Evolutionary conservation across 495 filamentous ascomycete genomes (phyloP), one percentile per base, ranked within the genome.

Genomic region (Neurospora cerealis): DNA sequence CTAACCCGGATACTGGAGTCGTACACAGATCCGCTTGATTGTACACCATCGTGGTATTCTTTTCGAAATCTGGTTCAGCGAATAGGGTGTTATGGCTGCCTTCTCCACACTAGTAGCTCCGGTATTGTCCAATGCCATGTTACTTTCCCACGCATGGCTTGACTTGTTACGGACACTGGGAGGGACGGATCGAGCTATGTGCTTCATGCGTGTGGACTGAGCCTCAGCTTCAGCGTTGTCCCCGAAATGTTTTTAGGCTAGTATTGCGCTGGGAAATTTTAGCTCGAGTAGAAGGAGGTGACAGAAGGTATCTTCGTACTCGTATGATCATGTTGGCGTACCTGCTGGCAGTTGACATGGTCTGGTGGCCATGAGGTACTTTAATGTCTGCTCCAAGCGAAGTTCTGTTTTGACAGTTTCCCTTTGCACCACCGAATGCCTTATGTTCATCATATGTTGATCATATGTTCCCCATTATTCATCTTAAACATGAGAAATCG

Each of bases 381-480:
- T 3, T 36, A 36, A 15, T 9, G 19, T 8, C 2, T 54, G n/a
- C 3, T 24, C 1, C 46, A 54, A 54, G 21, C 24, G n/a, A 13
- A 5, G 3, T 13, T 0, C 24, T n/a, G 21, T 24, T 0, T 24
- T 3, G n/a, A 9, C 46, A 54, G 46, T 0, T 24, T 5, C 13
- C 3, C 10, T 24, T 54, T 54, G 42, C 9, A 4, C 46, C 21
- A 3, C 9, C 4, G 9, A 54, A 24, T 3, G 17, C 8, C n/a
- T n/a, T 0, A 6, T 36, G n/a, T 4, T 21, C 1, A 10, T 46
- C 0, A 46, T 4, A 8, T 9, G 10, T 21, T 21, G n/a, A n/a
- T n/a, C n/a, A n/a, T n/a, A n/a, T n/a, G n/a, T n/a, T n/a, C 7
- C 8, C 1, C 9, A 6, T 0, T 2, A 8, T 13, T n/a, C 0